Percentiles rank a stretch among this genome's conserved stretches.
These are phyloP conservation scores for Mycena sanguinolenta DNA, from an alignment of 768 basidiomycete genomes.

Conservation along the genomic window DNA sequence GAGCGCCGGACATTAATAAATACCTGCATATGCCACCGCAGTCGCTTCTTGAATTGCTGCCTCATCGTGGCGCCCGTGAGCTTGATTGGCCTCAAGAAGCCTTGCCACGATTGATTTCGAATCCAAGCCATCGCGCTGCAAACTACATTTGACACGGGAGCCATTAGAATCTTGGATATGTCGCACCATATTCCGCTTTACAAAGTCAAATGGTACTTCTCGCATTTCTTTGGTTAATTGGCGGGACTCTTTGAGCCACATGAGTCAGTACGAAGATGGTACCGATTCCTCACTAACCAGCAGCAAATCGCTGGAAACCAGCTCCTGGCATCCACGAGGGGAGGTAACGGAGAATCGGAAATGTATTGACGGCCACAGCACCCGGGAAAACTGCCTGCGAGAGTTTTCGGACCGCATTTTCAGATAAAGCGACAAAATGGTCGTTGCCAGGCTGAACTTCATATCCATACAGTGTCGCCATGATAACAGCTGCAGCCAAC, in stretches of 20 bases:
- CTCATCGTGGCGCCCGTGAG: conserved; percentile 25
- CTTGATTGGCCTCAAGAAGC: conserved; percentile 20
- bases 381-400: conserved; percentile 39
- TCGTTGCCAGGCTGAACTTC: conserved; percentile 43
- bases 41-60: conserved; percentile 44
- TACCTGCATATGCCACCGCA: conserved; percentile 48
- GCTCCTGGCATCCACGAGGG: conserved; percentile 48
- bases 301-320: conserved; percentile 11
- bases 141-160: neutral
- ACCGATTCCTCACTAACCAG: no score
- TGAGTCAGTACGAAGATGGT: neutral
- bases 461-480: conserved; percentile 42
- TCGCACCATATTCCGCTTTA: conserved; percentile 24
- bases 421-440: conserved; percentile 40
- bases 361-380: conserved; percentile 42
- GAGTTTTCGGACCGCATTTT: conserved; percentile 32
- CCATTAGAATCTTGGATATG: neutral
- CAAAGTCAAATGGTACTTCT: conserved; percentile 26
- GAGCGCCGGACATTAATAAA: neutral
- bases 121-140: conserved; percentile 12
- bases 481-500: conserved; percentile 7
- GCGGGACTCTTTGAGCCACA: conserved; percentile 19
- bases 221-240: conserved; percentile 22
- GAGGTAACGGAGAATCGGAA: conserved; percentile 50
- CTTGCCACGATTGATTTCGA: conserved; percentile 28